Percentiles rank a stretch among this genome's conserved stretches.
Evolutionary conservation across 164 flowering plant species (phyloP).

Genomic region (Chimonanthus praecox): DNA sequence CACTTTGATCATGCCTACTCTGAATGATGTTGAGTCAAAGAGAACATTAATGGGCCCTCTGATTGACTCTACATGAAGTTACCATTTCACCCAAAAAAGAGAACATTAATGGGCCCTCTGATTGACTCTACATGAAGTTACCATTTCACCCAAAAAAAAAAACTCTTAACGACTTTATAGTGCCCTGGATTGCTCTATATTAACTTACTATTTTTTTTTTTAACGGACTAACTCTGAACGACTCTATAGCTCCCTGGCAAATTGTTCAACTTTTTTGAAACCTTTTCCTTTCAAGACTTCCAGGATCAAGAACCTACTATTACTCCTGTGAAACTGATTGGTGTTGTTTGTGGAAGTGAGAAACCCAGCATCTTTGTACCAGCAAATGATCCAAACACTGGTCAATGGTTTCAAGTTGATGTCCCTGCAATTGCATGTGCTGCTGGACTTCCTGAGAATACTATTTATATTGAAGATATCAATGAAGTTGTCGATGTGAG

Average conservation of each 20-base stretch:
- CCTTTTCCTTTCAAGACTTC: neutral
- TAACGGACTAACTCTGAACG: too few relatives aligned
- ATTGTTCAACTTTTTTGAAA: conserved; percentile 1
- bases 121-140: too few relatives aligned
- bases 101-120: too few relatives aligned
- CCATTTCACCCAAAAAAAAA: too few relatives aligned
- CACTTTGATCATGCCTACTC: too few relatives aligned
- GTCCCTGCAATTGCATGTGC: conserved; percentile 71
- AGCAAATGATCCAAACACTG: conserved; percentile 63
- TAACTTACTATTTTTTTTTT: too few relatives aligned
- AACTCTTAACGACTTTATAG: too few relatives aligned
- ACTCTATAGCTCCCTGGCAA: neutral
- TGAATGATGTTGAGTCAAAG: too few relatives aligned
- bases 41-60: too few relatives aligned
- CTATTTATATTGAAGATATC: conserved; percentile 70
- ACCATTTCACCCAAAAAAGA: too few relatives aligned
- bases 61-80: too few relatives aligned
- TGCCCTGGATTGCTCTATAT: too few relatives aligned
- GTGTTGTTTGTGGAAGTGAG: conserved; percentile 85
- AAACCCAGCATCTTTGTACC: conserved; percentile 96
- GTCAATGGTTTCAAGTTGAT: conserved; percentile 94
- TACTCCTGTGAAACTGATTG: conserved; percentile 54
- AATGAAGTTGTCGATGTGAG: conserved; percentile 62
- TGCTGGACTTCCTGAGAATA: conserved; percentile 61
- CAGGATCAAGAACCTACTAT: conserved; percentile 44